phyloP scores from a whole-genome alignment of 1,139 yeast genomes.

The Saccharomyces hybrid region DNA sequence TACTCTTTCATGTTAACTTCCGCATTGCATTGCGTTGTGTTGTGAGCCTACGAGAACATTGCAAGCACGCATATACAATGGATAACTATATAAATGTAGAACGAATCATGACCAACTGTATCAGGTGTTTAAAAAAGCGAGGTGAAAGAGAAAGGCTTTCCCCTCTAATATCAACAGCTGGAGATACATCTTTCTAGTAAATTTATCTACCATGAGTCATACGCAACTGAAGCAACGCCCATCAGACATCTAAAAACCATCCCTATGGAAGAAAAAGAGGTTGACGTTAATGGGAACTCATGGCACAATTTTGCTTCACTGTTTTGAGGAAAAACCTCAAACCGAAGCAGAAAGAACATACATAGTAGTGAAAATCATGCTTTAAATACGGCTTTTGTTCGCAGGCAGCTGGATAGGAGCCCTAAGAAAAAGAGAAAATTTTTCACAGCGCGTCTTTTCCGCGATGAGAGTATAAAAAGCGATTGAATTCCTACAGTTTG shows the following conservation, averaged over 20 bases:
- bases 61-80: too few relatives aligned
- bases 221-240: constrained; percentile 9
- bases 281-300: constrained; percentile 25
- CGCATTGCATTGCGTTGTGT: neutral
- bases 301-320: constrained; percentile 7
- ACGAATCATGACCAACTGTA: constrained; percentile 34
- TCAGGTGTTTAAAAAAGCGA: constrained; percentile 22
- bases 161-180: constrained; percentile 30
- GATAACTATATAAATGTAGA: constrained; percentile 17
- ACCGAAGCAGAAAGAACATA: too few relatives aligned
- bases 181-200: constrained; percentile 32
- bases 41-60: too few relatives aligned
- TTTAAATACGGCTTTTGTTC: neutral
- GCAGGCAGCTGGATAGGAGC: neutral
- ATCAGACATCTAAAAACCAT: constrained; percentile 18
- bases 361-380: neutral
- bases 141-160: constrained; percentile 27
- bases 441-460: neutral
- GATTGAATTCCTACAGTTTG: neutral
- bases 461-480: neutral
- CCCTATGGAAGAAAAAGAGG: constrained; percentile 7
- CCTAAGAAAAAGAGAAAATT: neutral
- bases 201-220: constrained; percentile 30
- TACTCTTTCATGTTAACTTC: neutral
- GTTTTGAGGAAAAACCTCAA: neutral